Percentiles rank a stretch among this genome's conserved stretches.
These are phyloP conservation scores for Gnomoniopsis sp. DNA, from an alignment of 2,329 filamentous ascomycete genomes.

Conservation along the genomic window DNA sequence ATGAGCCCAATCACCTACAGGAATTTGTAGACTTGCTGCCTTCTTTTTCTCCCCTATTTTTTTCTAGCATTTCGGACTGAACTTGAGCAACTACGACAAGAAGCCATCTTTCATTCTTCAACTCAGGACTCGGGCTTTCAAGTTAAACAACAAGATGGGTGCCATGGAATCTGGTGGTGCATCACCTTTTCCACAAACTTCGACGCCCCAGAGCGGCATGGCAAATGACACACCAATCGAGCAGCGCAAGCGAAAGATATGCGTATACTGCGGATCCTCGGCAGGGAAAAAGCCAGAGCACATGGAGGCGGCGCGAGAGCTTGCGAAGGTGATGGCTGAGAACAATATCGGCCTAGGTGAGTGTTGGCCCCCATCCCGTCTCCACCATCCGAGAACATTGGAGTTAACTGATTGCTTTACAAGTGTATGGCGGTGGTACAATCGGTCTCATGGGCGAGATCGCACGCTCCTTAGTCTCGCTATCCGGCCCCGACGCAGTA, in stretches of 20 bases:
- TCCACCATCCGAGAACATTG: constrained; percentile 1
- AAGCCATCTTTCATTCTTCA: no score
- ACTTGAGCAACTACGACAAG: no score
- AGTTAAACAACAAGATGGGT: constrained; percentile 14
- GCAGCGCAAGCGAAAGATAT: constrained; percentile 62
- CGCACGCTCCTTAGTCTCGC: constrained; percentile 77
- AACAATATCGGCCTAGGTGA: constrained; percentile 73
- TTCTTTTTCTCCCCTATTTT: not conserved
- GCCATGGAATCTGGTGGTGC: constrained; percentile 39
- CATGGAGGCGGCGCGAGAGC: constrained; percentile 70
- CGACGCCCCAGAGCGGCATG: constrained; percentile 25
- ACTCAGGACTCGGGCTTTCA: not conserved
- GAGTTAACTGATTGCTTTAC: constrained; percentile 14
- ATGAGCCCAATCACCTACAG: not conserved
- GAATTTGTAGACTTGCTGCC: not conserved
- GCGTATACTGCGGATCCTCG: constrained; percentile 90
- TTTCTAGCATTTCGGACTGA: no score
- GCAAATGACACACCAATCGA: constrained; percentile 26
- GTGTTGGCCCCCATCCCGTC: constrained; percentile 21
- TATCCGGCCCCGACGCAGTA: constrained; percentile 76
- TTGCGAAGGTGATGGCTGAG: constrained; percentile 71
- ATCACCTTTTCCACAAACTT: constrained; percentile 31
- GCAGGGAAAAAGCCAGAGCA: constrained; percentile 70
- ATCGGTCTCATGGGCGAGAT: constrained; percentile 94
- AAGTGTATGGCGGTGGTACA: constrained; percentile 92